Evolutionary conservation across 2,329 filamentous ascomycete species (phyloP).

Genomic region (Nakataea oryzae): DNA sequence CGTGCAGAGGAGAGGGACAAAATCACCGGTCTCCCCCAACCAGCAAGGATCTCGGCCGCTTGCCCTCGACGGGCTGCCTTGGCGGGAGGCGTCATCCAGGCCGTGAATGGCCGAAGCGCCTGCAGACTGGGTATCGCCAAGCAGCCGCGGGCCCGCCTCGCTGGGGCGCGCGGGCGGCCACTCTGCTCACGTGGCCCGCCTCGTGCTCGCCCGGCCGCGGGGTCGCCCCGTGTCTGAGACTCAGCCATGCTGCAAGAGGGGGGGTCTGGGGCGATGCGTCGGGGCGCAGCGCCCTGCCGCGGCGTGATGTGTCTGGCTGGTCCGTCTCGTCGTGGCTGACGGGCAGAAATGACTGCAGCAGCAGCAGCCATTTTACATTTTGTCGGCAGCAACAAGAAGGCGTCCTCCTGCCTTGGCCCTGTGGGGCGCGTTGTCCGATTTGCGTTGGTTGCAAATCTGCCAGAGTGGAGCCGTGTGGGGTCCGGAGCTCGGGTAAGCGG

Average conservation of each 20-base stretch:
- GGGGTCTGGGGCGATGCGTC: background rate
- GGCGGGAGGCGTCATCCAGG: background rate
- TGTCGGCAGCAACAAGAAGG: too few species aligned
- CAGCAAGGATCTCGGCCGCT: background rate
- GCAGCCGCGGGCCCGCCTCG: background rate
- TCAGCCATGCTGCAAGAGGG: background rate
- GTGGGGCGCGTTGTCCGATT: background rate
- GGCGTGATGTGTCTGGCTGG: background rate
- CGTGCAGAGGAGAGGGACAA: background rate
- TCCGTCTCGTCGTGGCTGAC: too few species aligned
- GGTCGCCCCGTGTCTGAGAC: background rate
- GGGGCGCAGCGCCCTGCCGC: background rate
- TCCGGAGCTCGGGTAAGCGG: background rate
- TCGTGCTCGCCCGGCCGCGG: background rate
- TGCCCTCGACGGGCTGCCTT: background rate
- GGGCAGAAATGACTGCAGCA: too few species aligned
- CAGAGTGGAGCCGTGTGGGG: too few species aligned
- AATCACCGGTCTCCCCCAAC: background rate
- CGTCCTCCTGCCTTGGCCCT: background rate
- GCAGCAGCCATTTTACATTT: too few species aligned
- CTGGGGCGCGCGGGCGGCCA: background rate
- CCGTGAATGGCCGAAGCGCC: background rate
- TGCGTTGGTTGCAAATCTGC: background rate
- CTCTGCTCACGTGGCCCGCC: background rate
- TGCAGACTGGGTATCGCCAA: too few species aligned